These are phyloP conservation scores for Fusarium pseudocircinatum DNA, from an alignment of 2,329 filamentous ascomycete species.

Conservation along the genomic window DNA sequence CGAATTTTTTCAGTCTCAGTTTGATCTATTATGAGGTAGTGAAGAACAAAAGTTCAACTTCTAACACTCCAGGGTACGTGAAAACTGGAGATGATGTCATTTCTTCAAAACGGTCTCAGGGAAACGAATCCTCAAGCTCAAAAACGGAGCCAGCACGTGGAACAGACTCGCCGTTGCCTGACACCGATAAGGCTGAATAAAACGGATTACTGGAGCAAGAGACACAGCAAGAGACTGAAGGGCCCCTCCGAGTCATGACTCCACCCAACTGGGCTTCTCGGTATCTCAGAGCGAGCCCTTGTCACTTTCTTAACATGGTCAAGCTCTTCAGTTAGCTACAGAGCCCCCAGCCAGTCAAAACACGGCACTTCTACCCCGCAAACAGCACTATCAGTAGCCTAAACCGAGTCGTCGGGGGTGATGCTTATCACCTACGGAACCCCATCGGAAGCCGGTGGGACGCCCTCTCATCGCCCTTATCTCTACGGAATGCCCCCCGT, in stretches of 20 bases:
- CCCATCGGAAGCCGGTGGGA: slow-evolving; percentile 2
- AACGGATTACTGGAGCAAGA: neutral
- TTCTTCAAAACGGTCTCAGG: rapidly evolving
- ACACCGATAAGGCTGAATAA: neutral
- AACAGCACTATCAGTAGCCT: neutral
- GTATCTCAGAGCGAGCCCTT: neutral
- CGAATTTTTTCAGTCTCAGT: no score
- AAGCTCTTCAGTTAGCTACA: neutral
- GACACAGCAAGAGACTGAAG: neutral
- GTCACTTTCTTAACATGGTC: neutral
- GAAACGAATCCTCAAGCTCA: neutral
- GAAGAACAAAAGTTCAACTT: no score
- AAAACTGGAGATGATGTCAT: neutral
- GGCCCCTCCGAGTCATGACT: neutral
- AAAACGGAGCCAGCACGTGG: neutral
- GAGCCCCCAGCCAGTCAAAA: neutral
- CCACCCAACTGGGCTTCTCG: neutral
- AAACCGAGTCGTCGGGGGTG: neutral
- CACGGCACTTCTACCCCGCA: slow-evolving; percentile 10
- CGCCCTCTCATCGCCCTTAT: neutral
- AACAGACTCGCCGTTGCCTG: neutral
- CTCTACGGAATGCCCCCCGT: neutral
- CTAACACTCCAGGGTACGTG: neutral
- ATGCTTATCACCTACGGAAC: slow-evolving; percentile 9
- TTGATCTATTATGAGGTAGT: no score